A percentile compares a stretch with the other conserved stretches of the same genome.
phyloP scores from a whole-genome alignment of 306 rosid species.

The Cercis canadensis region DNA sequence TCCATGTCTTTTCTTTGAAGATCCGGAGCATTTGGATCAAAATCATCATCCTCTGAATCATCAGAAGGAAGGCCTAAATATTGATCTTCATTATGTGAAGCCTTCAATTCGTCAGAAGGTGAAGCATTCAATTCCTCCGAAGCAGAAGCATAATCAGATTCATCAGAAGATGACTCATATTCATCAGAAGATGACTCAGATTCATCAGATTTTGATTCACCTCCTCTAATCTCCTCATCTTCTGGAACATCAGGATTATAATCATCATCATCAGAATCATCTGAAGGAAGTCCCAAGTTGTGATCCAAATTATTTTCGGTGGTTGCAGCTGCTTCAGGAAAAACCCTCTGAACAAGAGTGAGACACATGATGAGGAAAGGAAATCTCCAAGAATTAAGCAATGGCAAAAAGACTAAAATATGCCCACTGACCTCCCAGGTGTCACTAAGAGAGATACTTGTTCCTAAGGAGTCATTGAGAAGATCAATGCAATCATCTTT shows the following conservation, averaged over 20 bases:
- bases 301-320: constrained; percentile 62
- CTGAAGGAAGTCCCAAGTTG: constrained; percentile 78
- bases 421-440: constrained; percentile 82
- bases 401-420: constrained; percentile 17
- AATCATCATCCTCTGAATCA: constrained; percentile 88
- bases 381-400: constrained; percentile 16
- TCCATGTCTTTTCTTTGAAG: constrained; percentile 39
- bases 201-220: constrained; percentile 71
- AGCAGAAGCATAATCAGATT: constrained; percentile 73
- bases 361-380: constrained; percentile 42
- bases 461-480: constrained; percentile 84
- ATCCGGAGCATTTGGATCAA: constrained; percentile 66
- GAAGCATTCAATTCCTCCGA: constrained; percentile 80
- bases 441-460: constrained; percentile 66
- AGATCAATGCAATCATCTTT: constrained; percentile 84
- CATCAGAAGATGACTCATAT: constrained; percentile 54
- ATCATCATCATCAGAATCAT: constrained; percentile 91
- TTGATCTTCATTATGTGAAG: constrained; percentile 59
- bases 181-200: constrained; percentile 55
- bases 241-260: constrained; percentile 78
- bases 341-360: constrained; percentile 76
- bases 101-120: constrained; percentile 76
- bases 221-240: constrained; percentile 60
- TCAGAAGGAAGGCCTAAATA: constrained; percentile 82
- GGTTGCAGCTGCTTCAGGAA: constrained; percentile 86